Evolutionary conservation across 331 rosid genomes (phyloP).

Genomic region (Rosa hybrid): DNA sequence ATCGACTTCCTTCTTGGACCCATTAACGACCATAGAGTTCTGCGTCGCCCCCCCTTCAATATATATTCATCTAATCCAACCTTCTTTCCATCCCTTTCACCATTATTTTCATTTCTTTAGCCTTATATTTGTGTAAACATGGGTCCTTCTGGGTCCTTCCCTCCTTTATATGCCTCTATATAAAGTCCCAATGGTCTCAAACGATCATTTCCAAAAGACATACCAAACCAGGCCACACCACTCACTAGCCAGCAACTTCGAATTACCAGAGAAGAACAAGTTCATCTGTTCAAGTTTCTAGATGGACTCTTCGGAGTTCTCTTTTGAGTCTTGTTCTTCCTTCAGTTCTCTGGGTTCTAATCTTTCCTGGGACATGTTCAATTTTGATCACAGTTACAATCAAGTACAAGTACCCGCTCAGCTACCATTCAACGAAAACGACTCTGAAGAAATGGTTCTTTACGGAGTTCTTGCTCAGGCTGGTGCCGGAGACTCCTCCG

Average conservation of each 20-base stretch:
- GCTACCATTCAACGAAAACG: constrained; percentile 59
- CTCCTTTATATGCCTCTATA: constrained; percentile 6
- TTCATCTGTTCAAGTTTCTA: neutral
- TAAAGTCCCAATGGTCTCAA: constrained; percentile 5
- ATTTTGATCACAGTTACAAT: neutral
- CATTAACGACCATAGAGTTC: neutral
- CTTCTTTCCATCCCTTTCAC: neutral
- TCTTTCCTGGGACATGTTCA: constrained; percentile 12
- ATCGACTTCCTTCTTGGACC: neutral
- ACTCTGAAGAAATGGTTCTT: constrained; percentile 57
- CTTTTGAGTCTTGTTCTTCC: constrained; percentile 14
- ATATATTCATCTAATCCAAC: constrained; percentile 11
- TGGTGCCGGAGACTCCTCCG: neutral
- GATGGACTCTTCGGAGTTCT: constrained; percentile 30
- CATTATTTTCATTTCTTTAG: neutral
- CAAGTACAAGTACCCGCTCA: neutral
- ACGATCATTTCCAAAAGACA: neutral
- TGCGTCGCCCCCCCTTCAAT: neutral
- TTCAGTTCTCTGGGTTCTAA: constrained; percentile 1
- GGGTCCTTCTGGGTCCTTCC: neutral
- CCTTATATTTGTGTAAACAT: neutral
- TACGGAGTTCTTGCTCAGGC: constrained; percentile 34
- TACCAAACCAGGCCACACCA: neutral
- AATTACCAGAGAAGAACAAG: neutral
- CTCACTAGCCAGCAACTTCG: neutral